Conservation (phyloP, 495 filamentous ascomycete species). For the Neurospora sp. region DNA sequence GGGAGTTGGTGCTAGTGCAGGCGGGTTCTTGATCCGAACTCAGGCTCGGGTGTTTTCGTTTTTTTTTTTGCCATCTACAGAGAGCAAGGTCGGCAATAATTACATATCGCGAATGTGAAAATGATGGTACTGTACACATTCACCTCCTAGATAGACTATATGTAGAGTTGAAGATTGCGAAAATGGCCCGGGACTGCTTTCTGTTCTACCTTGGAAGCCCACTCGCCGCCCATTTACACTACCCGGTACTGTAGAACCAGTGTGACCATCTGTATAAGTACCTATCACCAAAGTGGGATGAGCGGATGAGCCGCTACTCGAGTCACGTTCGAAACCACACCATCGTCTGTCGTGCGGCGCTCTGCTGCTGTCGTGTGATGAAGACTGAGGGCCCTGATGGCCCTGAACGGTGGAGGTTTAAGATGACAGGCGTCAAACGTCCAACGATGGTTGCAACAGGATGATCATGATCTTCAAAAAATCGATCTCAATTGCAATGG, state of each 20-base stretch:
- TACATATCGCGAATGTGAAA: background rate
- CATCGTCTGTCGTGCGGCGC: background rate
- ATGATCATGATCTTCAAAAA: background rate
- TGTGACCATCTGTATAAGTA: background rate
- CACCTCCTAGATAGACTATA: no score
- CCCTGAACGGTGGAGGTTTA: background rate
- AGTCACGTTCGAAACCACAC: background rate
- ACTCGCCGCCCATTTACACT: background rate
- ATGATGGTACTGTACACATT: background rate
- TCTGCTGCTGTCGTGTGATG: background rate
- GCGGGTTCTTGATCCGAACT: background rate
- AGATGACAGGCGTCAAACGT: background rate
- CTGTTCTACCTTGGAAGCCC: background rate
- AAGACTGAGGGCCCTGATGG: background rate
- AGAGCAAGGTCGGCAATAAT: background rate
- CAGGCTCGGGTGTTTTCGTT: background rate
- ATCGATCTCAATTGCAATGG: background rate
- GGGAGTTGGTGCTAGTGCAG: background rate
- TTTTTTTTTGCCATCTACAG: no score
- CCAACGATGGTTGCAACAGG: background rate
- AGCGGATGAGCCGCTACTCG: background rate
- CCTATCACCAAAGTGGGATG: background rate
- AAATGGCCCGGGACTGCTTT: background rate
- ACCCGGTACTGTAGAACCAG: background rate
- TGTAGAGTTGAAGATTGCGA: background rate